Evolutionary conservation across 768 basidiomycete species (phyloP), one percentile per base, ranked within the genome.

Genomic region (Leccinum aurantiacum): DNA sequence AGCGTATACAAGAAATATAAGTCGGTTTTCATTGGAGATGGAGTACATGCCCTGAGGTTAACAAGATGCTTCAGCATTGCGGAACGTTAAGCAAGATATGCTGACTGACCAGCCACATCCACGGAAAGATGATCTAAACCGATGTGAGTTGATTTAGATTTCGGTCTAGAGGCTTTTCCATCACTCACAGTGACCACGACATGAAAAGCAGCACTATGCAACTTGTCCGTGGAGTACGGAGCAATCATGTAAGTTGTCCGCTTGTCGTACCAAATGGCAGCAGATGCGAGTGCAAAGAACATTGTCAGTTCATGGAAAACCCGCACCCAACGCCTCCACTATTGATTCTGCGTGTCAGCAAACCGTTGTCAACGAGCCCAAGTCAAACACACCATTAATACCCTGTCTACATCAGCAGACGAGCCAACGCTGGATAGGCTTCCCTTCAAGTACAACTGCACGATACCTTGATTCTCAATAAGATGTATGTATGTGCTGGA

Each of bases 391-490:
- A 81, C 84, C 75, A 78, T 82, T 70, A 84, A 82, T 29, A 83
- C 69, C 19, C 76, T 72, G 61, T 77, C 76, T 19, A 85, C 74
- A 48, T 65, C 65, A 3, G 75, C 64, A 10, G 81, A 77, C 17
- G 82, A 78, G 17, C 82, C 83, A 46, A 85, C 80, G 6, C 79
- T 78, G 51, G 75, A 76, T 65, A 84, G 82, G 2, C 79, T 77
- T 61, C 78, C 76, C 3, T 65, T 74, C 14, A 76, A 71, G 63
- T 83, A 85, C 7, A 79, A 71, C 81, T 81, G 49, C 4, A 17
- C 7, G 5, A 24, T 35, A 19, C n/a, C 38, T 27, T 51, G 1
- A 24, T 25, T 31, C 29, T 57, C 65, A 38, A 41, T 17, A 11
- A 33, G 51, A 19, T 33, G 15, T n/a, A 14, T 8, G 25, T 31